A percentile compares a stretch with the other conserved stretches of the same genome.
Conservation (phyloP, 2,329 filamentous ascomycete species). For the Decorospora gaudefroyi region DNA sequence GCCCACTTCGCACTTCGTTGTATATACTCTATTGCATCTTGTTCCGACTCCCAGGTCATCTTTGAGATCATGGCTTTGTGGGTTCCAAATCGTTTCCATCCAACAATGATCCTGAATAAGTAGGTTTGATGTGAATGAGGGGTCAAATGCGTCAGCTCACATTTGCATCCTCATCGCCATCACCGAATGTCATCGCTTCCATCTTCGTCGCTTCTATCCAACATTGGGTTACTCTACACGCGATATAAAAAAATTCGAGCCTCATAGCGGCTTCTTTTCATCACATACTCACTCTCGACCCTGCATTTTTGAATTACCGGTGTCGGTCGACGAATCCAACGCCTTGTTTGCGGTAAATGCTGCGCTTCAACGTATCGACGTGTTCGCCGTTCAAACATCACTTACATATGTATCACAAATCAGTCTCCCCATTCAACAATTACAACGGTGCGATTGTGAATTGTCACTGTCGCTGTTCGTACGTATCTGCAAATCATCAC, state of each 20-base stretch:
- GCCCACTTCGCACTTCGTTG: too few relatives aligned
- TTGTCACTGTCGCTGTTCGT: slow-evolving; percentile 14
- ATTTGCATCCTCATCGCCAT: neutral
- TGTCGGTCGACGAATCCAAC: too few relatives aligned
- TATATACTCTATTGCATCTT: too few relatives aligned
- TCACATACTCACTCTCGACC: neutral
- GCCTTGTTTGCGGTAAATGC: slow-evolving; percentile 1
- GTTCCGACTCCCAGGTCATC: too few relatives aligned
- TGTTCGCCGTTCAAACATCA: slow-evolving; percentile 17
- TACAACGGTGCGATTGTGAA: slow-evolving; percentile 2
- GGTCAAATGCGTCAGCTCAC: neutral
- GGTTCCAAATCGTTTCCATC: neutral
- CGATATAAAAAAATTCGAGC: too few relatives aligned
- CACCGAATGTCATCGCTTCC: neutral
- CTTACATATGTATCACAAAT: neutral
- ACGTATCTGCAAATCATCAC: too few relatives aligned
- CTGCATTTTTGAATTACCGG: neutral
- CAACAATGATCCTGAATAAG: neutral
- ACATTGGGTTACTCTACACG: too few relatives aligned
- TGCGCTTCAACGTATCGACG: neutral
- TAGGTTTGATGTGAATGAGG: too few relatives aligned
- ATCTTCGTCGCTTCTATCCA: too few relatives aligned
- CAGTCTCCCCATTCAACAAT: neutral
- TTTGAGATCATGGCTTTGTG: neutral
- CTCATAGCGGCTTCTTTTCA: neutral